Evolutionary conservation across 2,329 filamentous ascomycete genomes (phyloP).

Genomic region (Zymoseptoria pseudotritici): DNA sequence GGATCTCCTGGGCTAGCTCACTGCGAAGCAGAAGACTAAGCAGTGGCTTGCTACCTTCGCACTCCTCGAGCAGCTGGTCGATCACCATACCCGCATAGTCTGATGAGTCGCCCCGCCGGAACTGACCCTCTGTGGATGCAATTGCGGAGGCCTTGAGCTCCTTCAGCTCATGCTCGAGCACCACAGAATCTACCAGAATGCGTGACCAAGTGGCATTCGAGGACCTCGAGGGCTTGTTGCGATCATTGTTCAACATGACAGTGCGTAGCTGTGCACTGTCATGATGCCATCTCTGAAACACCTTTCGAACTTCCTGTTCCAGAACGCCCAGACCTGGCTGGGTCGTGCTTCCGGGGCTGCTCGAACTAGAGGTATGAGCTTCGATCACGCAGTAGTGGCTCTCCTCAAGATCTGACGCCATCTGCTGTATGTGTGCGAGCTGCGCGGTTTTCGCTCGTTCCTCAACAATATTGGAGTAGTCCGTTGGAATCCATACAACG

Average conservation of each 20-base stretch:
- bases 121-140: background rate
- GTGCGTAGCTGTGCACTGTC: constrained; percentile 1
- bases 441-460: background rate
- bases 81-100: background rate
- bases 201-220: background rate
- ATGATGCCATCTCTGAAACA: constrained; percentile 5
- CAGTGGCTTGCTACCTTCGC: background rate
- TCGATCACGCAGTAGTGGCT: constrained; percentile 7
- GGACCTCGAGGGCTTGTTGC: background rate
- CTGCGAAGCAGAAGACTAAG: background rate
- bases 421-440: background rate
- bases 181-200: background rate
- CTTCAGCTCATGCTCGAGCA: background rate
- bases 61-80: background rate
- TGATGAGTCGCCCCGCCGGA: background rate
- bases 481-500: constrained; percentile 13
- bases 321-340: background rate
- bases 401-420: constrained; percentile 5
- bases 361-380: background rate
- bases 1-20: constrained; percentile 5
- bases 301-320: constrained; percentile 3
- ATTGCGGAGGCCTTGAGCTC: background rate
- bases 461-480: constrained; percentile 3
- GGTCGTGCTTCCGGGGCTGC: constrained; percentile 1
- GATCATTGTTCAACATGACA: background rate